Evolutionary conservation across 345 rosid genomes (phyloP), one percentile per base, ranked within the genome.

Genomic region (Lepidium aucheri): DNA sequence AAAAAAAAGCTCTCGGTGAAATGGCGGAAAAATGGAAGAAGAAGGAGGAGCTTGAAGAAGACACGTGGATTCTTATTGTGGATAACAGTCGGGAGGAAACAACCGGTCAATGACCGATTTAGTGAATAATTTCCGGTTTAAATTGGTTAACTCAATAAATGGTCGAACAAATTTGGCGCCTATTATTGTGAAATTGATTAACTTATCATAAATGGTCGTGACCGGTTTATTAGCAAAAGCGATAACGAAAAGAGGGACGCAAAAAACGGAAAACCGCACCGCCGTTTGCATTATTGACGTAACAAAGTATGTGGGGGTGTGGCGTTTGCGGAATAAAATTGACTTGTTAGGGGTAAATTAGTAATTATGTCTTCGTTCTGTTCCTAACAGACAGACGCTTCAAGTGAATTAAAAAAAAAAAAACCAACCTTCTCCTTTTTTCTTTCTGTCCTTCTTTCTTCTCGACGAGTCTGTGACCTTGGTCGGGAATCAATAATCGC

Each of bases 331-430:
- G 60, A 82, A 71, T 80, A 71, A 62, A 17, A 7, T 9, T 0
- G 39, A 68, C 32, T 2, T 6, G 0, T 0, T 1, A 43, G 52
- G 86, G 89, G 78, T 22, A 73, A 4, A 53, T 5, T 3, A 6
- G 85, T 71, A 74, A 68, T 68, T 15, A 0, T 0, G 2, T 16
- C 32, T 53, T 68, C 54, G 80, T 82, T 83, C 87, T 57, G 90
- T 86, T 86, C 85, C 68, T 84, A 89, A 86, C 96, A 81, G 93
- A 82, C 93, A 76, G 84, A 83, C 73, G 70, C 82, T 76, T 63
- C 78, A 59, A 79, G 41, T 46, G 50, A 34, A 71, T 64, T 40
- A 22, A 36, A 52, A 4, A 32, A 13, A 70, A 66, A 73, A 60
- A 68, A 64, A 72, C 79, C 41, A 66, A 63, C 60, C 63, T 60